Percentiles rank a stretch among this genome's conserved stretches.
phyloP scores from a whole-genome alignment of 345 rosid genomes.

The Citrus mangshanensis region DNA sequence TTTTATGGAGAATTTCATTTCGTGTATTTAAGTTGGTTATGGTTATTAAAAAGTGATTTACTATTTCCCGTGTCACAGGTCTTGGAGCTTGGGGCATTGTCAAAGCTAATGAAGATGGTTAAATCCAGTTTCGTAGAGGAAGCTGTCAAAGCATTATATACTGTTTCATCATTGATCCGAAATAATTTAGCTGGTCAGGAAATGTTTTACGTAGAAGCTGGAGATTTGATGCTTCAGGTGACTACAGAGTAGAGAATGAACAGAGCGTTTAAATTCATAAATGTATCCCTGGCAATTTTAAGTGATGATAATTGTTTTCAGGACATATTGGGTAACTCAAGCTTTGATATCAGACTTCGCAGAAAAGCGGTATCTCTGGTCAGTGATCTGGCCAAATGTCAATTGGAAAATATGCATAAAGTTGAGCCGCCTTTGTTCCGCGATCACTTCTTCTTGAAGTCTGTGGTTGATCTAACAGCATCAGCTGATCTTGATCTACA shows the following conservation, averaged over 20 bases:
- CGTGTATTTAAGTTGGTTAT: constrained; percentile 1
- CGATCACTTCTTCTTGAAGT: constrained; percentile 60
- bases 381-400: constrained; percentile 67
- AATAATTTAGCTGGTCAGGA: constrained; percentile 75
- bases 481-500: constrained; percentile 80
- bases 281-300: background rate
- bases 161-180: constrained; percentile 76
- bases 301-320: constrained; percentile 25
- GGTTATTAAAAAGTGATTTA: constrained; percentile 3
- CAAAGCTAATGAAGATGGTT: constrained; percentile 63
- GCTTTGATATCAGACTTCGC: constrained; percentile 59
- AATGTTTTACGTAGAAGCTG: constrained; percentile 69
- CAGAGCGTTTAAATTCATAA: background rate
- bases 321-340: constrained; percentile 61
- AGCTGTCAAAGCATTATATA: constrained; percentile 85
- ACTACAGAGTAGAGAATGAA: background rate
- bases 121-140: constrained; percentile 65
- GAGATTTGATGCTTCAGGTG: constrained; percentile 88
- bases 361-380: constrained; percentile 78
- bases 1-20: background rate
- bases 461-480: constrained; percentile 63
- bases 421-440: constrained; percentile 49
- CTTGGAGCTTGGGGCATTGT: constrained; percentile 69
- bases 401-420: constrained; percentile 46
- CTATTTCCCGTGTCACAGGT: constrained; percentile 38